Conservation (phyloP, 2,329 filamentous ascomycete genomes). For the Colletotrichum cordylinicola region DNA sequence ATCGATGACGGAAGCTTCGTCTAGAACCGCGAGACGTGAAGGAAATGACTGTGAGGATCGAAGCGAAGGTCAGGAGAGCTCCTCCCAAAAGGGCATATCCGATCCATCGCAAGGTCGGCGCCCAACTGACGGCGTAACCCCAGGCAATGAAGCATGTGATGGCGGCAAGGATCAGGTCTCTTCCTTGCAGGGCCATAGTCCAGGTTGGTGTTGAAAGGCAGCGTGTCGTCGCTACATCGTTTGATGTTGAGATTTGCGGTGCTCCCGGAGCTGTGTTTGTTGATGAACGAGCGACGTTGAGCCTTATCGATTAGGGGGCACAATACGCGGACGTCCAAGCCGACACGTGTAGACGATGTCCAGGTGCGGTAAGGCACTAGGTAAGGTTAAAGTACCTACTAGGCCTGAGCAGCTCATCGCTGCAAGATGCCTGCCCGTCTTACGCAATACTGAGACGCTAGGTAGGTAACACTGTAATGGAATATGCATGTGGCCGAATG, state of each 20-base stretch:
- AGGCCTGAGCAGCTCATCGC: background rate
- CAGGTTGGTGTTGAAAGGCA: background rate
- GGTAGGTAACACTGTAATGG: background rate
- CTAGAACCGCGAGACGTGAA: conserved; percentile 63
- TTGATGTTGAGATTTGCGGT: background rate
- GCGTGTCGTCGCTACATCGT: conserved; percentile 17
- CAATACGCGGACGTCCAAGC: background rate
- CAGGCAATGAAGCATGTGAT: conserved; percentile 82
- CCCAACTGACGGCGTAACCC: conserved; percentile 84
- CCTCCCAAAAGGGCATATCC: conserved; percentile 85
- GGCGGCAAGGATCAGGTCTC: conserved; percentile 73
- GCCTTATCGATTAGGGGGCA: background rate
- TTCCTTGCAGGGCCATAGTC: conserved; percentile 75
- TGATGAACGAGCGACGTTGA: background rate
- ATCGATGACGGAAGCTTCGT: conserved; percentile 44
- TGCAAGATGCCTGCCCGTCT: background rate
- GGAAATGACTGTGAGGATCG: conserved; percentile 63
- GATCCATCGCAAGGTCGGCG: conserved; percentile 82
- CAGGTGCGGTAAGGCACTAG: background rate
- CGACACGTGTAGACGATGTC: background rate
- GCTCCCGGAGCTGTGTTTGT: background rate
- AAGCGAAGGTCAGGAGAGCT: conserved; percentile 58
- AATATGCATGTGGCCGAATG: background rate
- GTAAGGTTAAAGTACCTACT: background rate
- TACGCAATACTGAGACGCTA: background rate